phyloP scores from a whole-genome alignment of 768 basidiomycete genomes.

The Boletus sp. region DNA sequence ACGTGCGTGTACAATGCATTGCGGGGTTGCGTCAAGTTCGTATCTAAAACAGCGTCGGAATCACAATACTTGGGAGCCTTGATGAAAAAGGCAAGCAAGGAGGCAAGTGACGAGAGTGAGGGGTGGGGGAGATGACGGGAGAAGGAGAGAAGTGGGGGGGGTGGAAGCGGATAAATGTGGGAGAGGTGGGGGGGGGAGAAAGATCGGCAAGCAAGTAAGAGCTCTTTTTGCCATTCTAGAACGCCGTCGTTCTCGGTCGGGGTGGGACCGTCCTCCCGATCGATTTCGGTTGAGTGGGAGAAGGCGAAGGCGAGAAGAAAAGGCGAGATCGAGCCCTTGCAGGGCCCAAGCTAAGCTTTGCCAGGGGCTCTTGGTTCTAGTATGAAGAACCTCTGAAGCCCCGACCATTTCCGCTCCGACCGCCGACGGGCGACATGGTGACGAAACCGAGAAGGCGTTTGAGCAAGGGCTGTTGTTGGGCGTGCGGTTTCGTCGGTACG shows the following conservation, averaged over 20 bases:
- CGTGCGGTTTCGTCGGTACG: slow-evolving; percentile 27
- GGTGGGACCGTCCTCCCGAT: neutral
- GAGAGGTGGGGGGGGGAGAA: slow-evolving; percentile 4
- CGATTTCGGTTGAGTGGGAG: neutral
- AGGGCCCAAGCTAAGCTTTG: neutral
- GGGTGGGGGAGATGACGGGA: slow-evolving; percentile 1
- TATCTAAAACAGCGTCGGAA: slow-evolving; percentile 16
- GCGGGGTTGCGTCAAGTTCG: slow-evolving; percentile 23
- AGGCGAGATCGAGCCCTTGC: neutral
- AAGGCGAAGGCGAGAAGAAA: neutral
- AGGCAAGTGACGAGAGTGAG: slow-evolving; percentile 2
- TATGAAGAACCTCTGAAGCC: slow-evolving; percentile 26
- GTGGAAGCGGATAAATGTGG: neutral
- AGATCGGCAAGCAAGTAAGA: slow-evolving; percentile 10
- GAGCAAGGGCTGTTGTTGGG: slow-evolving; percentile 27
- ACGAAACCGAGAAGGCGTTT: slow-evolving; percentile 31
- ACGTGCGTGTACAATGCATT: slow-evolving; percentile 28
- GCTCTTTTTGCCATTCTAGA: neutral
- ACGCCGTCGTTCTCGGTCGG: slow-evolving; percentile 7
- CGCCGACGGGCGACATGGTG: slow-evolving; percentile 21
- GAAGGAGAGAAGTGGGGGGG: slow-evolving; percentile 6
- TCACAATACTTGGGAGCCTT: slow-evolving; percentile 1
- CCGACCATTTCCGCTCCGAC: slow-evolving; percentile 24
- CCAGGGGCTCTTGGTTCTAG: slow-evolving; percentile 4
- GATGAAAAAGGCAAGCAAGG: slow-evolving; percentile 7